These are phyloP conservation scores for Mitosporidium daphniae DNA, from an alignment of 371 early-diverging fungal genomes.

Conservation along the genomic window DNA sequence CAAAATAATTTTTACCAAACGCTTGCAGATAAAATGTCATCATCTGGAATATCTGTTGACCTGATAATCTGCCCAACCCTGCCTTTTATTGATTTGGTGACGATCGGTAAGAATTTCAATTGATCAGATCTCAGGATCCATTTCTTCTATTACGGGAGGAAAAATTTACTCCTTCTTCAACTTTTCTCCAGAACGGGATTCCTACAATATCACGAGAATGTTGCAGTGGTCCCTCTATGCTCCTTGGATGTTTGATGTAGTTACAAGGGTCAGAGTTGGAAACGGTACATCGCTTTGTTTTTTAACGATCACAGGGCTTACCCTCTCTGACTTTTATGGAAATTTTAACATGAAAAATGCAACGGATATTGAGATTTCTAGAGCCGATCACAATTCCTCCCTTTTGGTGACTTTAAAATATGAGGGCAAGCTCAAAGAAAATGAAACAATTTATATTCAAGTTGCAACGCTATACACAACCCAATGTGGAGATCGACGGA, in stretches of 20 bases:
- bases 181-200: constrained; percentile 24
- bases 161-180: constrained; percentile 29
- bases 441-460: constrained; percentile 36
- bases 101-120: constrained; percentile 12
- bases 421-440: constrained; percentile 47
- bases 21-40: constrained; percentile 29
- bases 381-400: constrained; percentile 35
- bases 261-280: constrained; percentile 1
- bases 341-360: constrained; percentile 57
- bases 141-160: constrained; percentile 51
- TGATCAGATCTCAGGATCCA: constrained; percentile 11
- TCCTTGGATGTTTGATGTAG: background rate
- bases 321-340: constrained; percentile 42
- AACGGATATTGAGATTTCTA: constrained; percentile 56
- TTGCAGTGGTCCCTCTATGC: constrained; percentile 19
- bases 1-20: constrained; percentile 41
- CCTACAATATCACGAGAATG: constrained; percentile 18
- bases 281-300: constrained; percentile 1
- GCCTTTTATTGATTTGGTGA: constrained; percentile 53
- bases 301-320: constrained; percentile 15
- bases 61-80: constrained; percentile 42
- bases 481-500: constrained; percentile 37
- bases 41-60: constrained; percentile 37
- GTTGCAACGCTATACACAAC: constrained; percentile 65
- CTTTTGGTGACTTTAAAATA: constrained; percentile 38